A percentile compares a stretch with the other conserved stretches of the same genome.
These are phyloP conservation scores for Perkinsus olseni DNA, from an alignment of 169 alveolate genomes.

Conservation along the genomic window DNA sequence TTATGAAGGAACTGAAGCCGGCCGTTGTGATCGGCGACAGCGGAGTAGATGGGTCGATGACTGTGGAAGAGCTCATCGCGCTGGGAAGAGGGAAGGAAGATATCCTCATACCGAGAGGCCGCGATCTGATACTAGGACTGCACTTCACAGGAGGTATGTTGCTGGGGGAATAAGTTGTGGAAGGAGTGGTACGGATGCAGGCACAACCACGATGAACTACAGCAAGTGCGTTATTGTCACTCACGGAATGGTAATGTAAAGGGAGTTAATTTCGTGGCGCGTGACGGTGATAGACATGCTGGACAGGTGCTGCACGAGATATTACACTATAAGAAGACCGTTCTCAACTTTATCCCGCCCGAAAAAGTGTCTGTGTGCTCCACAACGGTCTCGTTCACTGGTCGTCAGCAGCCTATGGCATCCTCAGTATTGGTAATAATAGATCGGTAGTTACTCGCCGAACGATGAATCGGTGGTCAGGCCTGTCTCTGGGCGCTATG, in stretches of 20 bases:
- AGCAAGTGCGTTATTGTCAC: not conserved
- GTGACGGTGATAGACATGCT: too few species aligned
- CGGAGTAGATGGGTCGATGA: not conserved
- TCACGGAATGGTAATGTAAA: not conserved
- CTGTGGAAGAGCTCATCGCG: not conserved
- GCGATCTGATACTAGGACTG: not conserved
- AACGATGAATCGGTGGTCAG: not conserved
- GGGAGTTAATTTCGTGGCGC: not conserved
- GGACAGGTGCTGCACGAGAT: not conserved
- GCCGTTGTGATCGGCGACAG: not conserved
- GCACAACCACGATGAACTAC: not conserved
- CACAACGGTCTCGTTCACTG: not conserved
- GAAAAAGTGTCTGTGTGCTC: not conserved
- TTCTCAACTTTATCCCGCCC: not conserved
- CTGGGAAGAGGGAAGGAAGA: not conserved
- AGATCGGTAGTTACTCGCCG: not conserved
- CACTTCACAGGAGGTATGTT: not conserved
- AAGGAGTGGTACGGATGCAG: not conserved
- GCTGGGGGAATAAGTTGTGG: not conserved
- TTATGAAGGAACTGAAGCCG: not conserved
- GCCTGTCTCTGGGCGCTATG: not conserved
- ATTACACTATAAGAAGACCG: not conserved
- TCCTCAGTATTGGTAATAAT: not conserved
- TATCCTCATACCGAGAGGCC: not conserved
- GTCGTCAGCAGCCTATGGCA: not conserved